Evolutionary conservation across 164 flowering plant genomes (phyloP), one percentile per base, ranked within the genome.

Genomic region (Chimonanthus praecox): DNA sequence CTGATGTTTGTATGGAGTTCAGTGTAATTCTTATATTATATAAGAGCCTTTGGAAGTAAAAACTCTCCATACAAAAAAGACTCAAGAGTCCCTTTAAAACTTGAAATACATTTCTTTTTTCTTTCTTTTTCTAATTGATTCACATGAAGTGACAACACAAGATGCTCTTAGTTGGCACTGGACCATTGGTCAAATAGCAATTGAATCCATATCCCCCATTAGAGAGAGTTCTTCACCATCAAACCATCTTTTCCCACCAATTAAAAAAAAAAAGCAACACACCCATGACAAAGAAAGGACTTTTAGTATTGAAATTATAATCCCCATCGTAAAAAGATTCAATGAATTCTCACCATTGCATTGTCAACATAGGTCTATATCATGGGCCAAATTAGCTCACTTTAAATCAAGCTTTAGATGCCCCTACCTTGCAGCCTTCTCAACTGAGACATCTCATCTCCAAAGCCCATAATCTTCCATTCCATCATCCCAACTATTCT

Each of bases 361-460:
- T 66, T 45, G 47, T 44, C 13, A 65, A 5, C 4, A 11, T 10
- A 66, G 11, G 46, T 54, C 11, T 13, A 54, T 9, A 54, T 54
- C 16, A 54, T 13, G 11, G 60, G 60, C 60, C 60, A 54, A n/a
- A 54, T 54, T 13, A 21, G 72, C 11, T 18, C 70, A 68, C 15
- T 21, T 20, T n/a, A 47, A 47, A 68, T 45, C 50, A 68, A 48
- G 6, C 21, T 7, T 51, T 15, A 77, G 66, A 73, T 63, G 67
- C 62, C 66, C 62, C 64, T 73, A 9, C 75, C 67, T 33, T 70
- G 71, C 20, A 71, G 64, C 74, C 76, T 82, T 75, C 73, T 80
- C 44, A 79, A 75, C 51, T 82, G 80, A 88, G 85, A 86, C 9
- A 86, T 76, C 63, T 84, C 89, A 72, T 83, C 33, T 33, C 89